Evolutionary conservation across 208 protist genomes (phyloP), one percentile per base, ranked within the genome.

Genomic region (Sergeia podlipaevii): DNA sequence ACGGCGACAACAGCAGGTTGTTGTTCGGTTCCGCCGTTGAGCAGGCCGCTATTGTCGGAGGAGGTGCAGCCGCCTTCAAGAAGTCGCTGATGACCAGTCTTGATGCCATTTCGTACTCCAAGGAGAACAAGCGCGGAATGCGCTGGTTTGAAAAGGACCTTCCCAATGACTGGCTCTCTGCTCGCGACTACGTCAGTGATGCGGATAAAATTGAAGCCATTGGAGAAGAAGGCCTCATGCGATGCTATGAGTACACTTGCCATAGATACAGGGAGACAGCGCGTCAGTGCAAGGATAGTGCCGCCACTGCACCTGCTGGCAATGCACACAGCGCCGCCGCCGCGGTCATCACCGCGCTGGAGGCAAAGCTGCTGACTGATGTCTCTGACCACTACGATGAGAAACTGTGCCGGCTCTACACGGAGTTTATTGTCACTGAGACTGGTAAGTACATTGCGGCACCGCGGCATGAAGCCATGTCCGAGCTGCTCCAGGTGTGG

Each of bases 131-230:
- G 42, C 55, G 64, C 3, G 80, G 80, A 13, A 76, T 71, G 65
- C 80, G 80, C 0, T 94, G 80, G 77, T 94, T 89, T 64, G 74
- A 59, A 34, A 17, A 50, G 26, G 53, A 37, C 23, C 57, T 94
- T 38, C 65, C 61, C 11, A 23, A 2, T 27, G 68, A 74, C 17
- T 94, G 80, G 82, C 28, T 82, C 20, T 44, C 50, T 17, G 84
- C 83, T 13, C 77, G 87, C 27, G 77, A 94, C 56, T 60, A 67
- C 41, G 87, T 94, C 11, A 90, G 80, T 64, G 87, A 94, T 45
- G 61, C 80, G 7, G 87, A 94, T 68, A 94, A 94, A 46, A 63
- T 94, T 11, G 80, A 91, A 59, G 80, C 87, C 7, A 87, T 94
- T 42, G 87, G 87, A 21, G 51, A 55, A 4, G 66, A 69, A 5